phyloP scores from a whole-genome alignment of 148 eudicot genomes.

The Persicaria maculosa region DNA sequence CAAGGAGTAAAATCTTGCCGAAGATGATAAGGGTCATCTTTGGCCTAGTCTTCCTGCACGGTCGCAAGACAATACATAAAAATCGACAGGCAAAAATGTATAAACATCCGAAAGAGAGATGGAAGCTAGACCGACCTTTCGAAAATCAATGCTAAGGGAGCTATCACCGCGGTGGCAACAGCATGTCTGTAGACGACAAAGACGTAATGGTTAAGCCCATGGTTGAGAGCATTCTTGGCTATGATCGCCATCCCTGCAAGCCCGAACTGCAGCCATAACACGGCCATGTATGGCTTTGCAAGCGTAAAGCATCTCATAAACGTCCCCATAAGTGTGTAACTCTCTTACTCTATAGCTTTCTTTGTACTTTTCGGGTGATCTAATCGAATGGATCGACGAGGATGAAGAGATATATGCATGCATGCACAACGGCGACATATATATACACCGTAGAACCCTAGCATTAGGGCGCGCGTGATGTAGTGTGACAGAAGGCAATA shows the following conservation, averaged over 20 bases:
- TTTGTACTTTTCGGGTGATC: too few relatives aligned
- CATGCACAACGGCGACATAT: not conserved
- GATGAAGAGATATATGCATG: not conserved
- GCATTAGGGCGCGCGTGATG: not conserved
- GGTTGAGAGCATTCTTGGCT: slow-evolving; percentile 47
- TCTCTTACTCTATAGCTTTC: too few relatives aligned
- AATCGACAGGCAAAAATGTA: not conserved
- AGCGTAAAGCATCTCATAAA: not conserved
- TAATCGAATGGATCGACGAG: too few relatives aligned
- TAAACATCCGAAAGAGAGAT: not conserved
- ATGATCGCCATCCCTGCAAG: slow-evolving; percentile 52
- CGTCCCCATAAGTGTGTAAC: too few relatives aligned
- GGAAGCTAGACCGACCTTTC: slow-evolving; percentile 16
- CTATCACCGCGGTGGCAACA: slow-evolving; percentile 45
- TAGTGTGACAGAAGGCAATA: not conserved
- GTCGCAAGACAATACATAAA: slow-evolving; percentile 2
- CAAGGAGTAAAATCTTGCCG: slow-evolving; percentile 53
- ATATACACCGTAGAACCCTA: not conserved
- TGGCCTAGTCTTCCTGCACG: slow-evolving; percentile 64
- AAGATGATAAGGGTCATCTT: slow-evolving; percentile 52
- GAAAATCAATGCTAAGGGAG: slow-evolving; percentile 50
- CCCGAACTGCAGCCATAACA: slow-evolving; percentile 53
- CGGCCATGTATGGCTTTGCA: slow-evolving; percentile 41
- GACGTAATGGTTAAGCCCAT: slow-evolving; percentile 63
- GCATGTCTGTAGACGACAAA: slow-evolving; percentile 55